Percentiles rank a stretch among this genome's conserved stretches.
Evolutionary conservation across 1,139 yeast genomes (phyloP).

Genomic region (Martiniozyma asiatica): DNA sequence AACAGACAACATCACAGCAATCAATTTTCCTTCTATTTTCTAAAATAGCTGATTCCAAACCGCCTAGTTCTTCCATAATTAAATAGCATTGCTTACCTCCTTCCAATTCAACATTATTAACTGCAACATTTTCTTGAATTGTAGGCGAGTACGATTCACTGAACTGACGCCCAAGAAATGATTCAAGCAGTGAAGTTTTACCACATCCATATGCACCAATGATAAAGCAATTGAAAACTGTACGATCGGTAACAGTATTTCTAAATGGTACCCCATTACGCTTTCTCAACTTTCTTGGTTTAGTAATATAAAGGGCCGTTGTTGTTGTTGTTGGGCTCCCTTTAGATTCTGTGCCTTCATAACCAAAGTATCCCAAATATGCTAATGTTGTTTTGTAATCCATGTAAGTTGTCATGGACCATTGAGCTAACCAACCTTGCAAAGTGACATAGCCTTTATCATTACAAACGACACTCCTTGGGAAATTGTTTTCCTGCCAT

Average conservation of each 20-base stretch:
- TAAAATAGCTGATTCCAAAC: slow-evolving; percentile 68
- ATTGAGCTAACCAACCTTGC: slow-evolving; percentile 97
- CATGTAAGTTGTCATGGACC: slow-evolving; percentile 90
- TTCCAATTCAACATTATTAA: slow-evolving; percentile 84
- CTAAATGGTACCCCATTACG: slow-evolving; percentile 55
- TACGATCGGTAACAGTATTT: slow-evolving; percentile 64
- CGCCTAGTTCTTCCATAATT: slow-evolving; percentile 83
- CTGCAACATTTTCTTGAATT: slow-evolving; percentile 67
- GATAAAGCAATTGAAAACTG: slow-evolving; percentile 81
- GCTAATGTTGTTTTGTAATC: slow-evolving; percentile 78
- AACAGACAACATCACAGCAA: slow-evolving; percentile 83
- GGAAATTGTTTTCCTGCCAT: slow-evolving; percentile 82
- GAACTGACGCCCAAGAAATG: slow-evolving; percentile 66
- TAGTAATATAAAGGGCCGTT: slow-evolving; percentile 67
- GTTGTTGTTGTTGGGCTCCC: slow-evolving; percentile 20
- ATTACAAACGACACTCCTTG: slow-evolving; percentile 76
- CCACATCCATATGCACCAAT: slow-evolving; percentile 83
- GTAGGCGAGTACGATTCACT: slow-evolving; percentile 73
- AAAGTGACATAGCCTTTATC: slow-evolving; percentile 81
- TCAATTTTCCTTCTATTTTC: slow-evolving; percentile 62
- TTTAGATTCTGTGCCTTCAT: slow-evolving; percentile 32
- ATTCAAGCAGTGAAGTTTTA: slow-evolving; percentile 68
- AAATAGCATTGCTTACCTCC: slow-evolving; percentile 95
- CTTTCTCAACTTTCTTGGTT: slow-evolving; percentile 57
- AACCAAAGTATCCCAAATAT: slow-evolving; percentile 82